A percentile compares a stretch with the other conserved stretches of the same genome.
Evolutionary conservation across 805 yeast genomes (phyloP).

Genomic region (Lipomyces anomalus): DNA sequence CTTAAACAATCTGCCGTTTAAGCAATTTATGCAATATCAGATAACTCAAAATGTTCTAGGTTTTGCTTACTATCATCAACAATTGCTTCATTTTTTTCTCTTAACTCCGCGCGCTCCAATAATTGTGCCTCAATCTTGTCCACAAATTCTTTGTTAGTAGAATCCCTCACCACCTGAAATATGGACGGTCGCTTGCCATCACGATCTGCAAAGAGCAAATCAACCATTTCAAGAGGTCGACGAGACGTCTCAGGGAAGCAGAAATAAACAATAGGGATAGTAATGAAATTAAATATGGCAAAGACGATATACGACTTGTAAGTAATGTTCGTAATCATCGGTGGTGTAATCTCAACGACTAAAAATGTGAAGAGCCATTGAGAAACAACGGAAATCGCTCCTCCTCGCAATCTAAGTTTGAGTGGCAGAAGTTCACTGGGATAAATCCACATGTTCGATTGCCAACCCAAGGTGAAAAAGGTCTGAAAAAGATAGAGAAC

Average conservation of each 20-base stretch:
- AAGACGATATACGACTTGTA: constrained; percentile 43
- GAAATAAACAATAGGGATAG: constrained; percentile 53
- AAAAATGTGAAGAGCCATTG: constrained; percentile 7
- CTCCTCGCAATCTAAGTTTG: constrained; percentile 9
- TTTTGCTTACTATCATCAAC: constrained; percentile 7
- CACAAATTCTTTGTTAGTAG: constrained; percentile 11
- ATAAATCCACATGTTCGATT: constrained; percentile 32
- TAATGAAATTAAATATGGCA: constrained; percentile 40
- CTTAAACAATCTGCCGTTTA: too few relatives aligned
- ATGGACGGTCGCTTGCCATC: constrained; percentile 11
- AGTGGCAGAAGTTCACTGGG: constrained; percentile 27
- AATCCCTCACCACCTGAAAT: constrained; percentile 12
- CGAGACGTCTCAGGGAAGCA: constrained; percentile 88
- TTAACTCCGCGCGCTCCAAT: constrained; percentile 4
- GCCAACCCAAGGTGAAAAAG: not conserved
- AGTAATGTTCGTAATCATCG: constrained; percentile 11
- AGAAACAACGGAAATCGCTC: constrained; percentile 4
- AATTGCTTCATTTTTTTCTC: constrained; percentile 6
- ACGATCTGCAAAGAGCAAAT: constrained; percentile 28
- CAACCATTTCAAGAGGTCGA: constrained; percentile 57
- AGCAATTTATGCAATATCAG: too few relatives aligned
- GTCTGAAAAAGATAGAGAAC: not conserved
- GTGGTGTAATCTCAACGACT: constrained; percentile 5
- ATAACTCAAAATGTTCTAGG: constrained; percentile 6
- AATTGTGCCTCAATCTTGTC: constrained; percentile 7